These are phyloP conservation scores for Cryptococcus hybrid DNA, from an alignment of 1,284 basidiomycete species.

Conservation along the genomic window DNA sequence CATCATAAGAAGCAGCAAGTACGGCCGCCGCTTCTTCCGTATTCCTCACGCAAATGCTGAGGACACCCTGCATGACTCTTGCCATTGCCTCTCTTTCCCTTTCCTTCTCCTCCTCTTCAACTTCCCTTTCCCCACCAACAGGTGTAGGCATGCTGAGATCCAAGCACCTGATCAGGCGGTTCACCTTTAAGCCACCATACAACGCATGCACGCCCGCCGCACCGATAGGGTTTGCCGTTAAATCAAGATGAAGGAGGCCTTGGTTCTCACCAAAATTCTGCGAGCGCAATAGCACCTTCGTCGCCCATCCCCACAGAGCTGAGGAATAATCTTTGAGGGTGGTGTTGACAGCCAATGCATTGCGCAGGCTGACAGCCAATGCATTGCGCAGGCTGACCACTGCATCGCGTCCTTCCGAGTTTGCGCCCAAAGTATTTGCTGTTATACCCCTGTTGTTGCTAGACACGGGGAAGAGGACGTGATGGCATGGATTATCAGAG, in stretches of 20 bases:
- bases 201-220: slow-evolving; percentile 91
- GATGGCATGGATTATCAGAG: slow-evolving; percentile 90
- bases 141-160: slow-evolving; percentile 56
- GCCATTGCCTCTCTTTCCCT: slow-evolving; percentile 37
- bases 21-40: background rate
- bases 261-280: slow-evolving; percentile 91
- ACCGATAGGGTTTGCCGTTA: slow-evolving; percentile 75
- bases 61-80: slow-evolving; percentile 34
- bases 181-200: slow-evolving; percentile 75
- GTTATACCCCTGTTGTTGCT: background rate
- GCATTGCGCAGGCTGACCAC: slow-evolving; percentile 82
- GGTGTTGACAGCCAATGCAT: slow-evolving; percentile 89
- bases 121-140: background rate
- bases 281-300: slow-evolving; percentile 87
- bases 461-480: slow-evolving; percentile 56
- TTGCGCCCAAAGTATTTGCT: background rate
- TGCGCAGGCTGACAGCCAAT: slow-evolving; percentile 90
- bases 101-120: slow-evolving; percentile 38
- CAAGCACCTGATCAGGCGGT: slow-evolving; percentile 82
- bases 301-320: slow-evolving; percentile 78
- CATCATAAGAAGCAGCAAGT: background rate
- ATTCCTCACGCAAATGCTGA: background rate
- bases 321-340: slow-evolving; percentile 91
- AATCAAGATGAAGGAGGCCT: slow-evolving; percentile 82
- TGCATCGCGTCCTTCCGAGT: slow-evolving; percentile 64